phyloP scores from a whole-genome alignment of 257 asterid species.

The Verbascum thapsus region DNA sequence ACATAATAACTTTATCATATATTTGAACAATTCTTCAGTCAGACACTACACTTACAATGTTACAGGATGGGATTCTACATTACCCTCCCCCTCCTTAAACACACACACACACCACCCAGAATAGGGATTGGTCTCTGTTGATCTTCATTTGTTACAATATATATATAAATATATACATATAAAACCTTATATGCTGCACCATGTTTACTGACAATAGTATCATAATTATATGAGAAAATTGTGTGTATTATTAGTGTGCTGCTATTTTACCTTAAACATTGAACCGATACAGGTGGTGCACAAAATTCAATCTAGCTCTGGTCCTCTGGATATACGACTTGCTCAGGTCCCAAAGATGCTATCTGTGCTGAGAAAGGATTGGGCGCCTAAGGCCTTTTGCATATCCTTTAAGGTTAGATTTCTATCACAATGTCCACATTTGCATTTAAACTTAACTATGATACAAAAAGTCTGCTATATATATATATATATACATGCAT shows the following conservation, averaged over 20 bases:
- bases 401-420: constrained; percentile 81
- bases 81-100: no score
- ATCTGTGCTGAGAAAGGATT: constrained; percentile 71
- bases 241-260: background rate
- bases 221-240: background rate
- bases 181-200: no score
- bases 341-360: constrained; percentile 97
- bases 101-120: no score
- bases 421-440: background rate
- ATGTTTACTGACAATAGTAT: background rate
- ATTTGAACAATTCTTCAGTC: background rate
- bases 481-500: no score
- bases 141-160: background rate
- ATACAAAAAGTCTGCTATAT: background rate
- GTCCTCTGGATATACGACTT: constrained; percentile 90
- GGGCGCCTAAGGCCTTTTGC: constrained; percentile 95
- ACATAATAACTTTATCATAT: background rate
- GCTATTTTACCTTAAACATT: background rate
- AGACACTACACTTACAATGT: background rate
- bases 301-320: constrained; percentile 89
- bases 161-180: no score
- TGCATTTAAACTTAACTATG: background rate
- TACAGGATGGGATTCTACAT: background rate
- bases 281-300: constrained; percentile 55
- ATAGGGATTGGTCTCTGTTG: background rate